phyloP scores from a whole-genome alignment of 1,284 basidiomycete genomes.

The Thecaphora thlaspeos region DNA sequence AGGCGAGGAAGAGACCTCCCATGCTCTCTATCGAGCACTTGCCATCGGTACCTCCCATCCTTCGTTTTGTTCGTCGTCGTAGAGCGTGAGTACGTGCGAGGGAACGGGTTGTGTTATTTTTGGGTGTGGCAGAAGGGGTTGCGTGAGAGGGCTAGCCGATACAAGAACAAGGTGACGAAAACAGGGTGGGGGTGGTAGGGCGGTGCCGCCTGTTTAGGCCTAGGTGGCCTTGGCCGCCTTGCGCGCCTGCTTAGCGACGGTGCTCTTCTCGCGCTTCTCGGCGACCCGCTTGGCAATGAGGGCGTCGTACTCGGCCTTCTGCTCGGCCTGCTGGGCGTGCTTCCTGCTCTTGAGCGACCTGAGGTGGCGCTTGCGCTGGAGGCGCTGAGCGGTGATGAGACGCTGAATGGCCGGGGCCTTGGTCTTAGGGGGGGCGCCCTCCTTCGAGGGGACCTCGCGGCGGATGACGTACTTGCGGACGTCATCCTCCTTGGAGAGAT shows the following conservation, averaged over 20 bases:
- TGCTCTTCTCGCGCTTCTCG: conserved; percentile 73
- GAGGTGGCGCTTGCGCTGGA: conserved; percentile 94
- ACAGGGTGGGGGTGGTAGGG: too few relatives aligned
- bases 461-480: conserved; percentile 85
- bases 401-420: conserved; percentile 80
- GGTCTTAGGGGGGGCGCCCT: conserved; percentile 90
- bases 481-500: conserved; percentile 95
- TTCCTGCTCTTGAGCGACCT: conserved; percentile 83
- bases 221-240: conserved; percentile 23
- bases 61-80: too few relatives aligned
- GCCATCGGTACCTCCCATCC: too few relatives aligned
- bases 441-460: conserved; percentile 87
- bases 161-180: background rate
- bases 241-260: conserved; percentile 34
- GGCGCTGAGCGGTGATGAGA: conserved; percentile 82
- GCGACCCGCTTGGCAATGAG: conserved; percentile 84
- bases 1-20: too few relatives aligned
- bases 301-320: conserved; percentile 76
- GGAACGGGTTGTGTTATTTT: background rate
- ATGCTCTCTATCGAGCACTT: too few relatives aligned
- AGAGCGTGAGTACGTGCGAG: too few relatives aligned
- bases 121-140: too few relatives aligned
- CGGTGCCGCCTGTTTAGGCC: background rate
- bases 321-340: conserved; percentile 88
- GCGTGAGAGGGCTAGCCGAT: background rate